These are phyloP conservation scores for Barnettozyma sp. DNA, from an alignment of 805 yeast species.

Conservation along the genomic window DNA sequence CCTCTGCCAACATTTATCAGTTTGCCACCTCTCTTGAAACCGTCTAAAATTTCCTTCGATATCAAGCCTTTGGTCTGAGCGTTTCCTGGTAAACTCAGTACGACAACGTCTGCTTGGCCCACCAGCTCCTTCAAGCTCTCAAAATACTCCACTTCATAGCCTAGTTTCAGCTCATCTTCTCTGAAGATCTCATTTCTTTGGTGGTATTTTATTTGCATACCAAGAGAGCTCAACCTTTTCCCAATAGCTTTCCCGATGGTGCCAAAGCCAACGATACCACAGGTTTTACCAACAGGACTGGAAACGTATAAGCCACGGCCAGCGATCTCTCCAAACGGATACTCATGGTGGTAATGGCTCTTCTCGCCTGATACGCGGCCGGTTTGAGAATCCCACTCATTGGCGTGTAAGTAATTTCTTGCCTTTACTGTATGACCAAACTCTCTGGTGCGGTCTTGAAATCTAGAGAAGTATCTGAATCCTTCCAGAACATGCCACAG, in stretches of 20 bases:
- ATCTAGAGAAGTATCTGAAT: slow-evolving; percentile 43
- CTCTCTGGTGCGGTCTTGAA: slow-evolving; percentile 27
- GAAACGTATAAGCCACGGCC: slow-evolving; percentile 30
- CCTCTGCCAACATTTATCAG: slow-evolving; percentile 61
- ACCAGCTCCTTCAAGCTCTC: slow-evolving; percentile 29
- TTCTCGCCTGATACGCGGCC: slow-evolving; percentile 8
- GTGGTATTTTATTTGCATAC: slow-evolving; percentile 53
- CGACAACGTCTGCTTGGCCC: slow-evolving; percentile 41
- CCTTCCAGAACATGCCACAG: slow-evolving; percentile 48
- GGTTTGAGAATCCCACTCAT: slow-evolving; percentile 6
- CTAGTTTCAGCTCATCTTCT: slow-evolving; percentile 25
- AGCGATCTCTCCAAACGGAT: slow-evolving; percentile 36
- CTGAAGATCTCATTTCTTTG: slow-evolving; percentile 36
- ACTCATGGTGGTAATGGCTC: slow-evolving; percentile 15
- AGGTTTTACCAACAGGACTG: slow-evolving; percentile 43
- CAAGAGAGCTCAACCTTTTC: slow-evolving; percentile 40
- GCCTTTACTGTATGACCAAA: slow-evolving; percentile 35
- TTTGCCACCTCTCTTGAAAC: slow-evolving; percentile 35
- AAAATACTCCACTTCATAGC: slow-evolving; percentile 34
- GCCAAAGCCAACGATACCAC: slow-evolving; percentile 55
- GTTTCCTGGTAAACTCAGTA: slow-evolving; percentile 52
- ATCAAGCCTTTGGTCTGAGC: slow-evolving; percentile 44
- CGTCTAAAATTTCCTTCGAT: slow-evolving; percentile 33
- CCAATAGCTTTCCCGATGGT: slow-evolving; percentile 53
- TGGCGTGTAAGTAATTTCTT: slow-evolving; percentile 33